These are phyloP conservation scores for Alternaria sp. DNA, from an alignment of 2,329 filamentous ascomycete genomes.

Conservation along the genomic window DNA sequence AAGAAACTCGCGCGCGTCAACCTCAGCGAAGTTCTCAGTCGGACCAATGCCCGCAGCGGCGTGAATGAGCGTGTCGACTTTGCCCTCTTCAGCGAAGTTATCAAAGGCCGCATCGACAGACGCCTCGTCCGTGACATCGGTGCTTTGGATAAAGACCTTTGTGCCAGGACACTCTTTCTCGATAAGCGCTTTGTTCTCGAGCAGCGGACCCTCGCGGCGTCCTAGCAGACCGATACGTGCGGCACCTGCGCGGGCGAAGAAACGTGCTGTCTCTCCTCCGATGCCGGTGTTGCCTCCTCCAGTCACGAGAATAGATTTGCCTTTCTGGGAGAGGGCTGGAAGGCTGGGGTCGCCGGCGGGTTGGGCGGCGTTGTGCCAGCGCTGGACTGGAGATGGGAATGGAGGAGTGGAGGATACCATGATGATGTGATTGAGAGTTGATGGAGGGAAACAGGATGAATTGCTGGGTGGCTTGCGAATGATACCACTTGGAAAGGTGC, in stretches of 20 bases:
- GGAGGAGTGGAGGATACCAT: conserved; percentile 20
- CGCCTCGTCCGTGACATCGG: conserved; percentile 23
- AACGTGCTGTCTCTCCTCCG: conserved; percentile 51
- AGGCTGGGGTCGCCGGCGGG: conserved; percentile 38
- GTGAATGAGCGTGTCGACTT: conserved; percentile 30
- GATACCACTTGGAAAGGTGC: neutral
- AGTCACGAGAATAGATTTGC: conserved; percentile 43
- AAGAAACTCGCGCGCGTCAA: conserved; percentile 14
- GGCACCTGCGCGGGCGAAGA: conserved; percentile 55
- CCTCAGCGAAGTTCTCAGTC: conserved; percentile 2
- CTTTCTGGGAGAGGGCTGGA: conserved; percentile 30
- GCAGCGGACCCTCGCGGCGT: conserved; percentile 43
- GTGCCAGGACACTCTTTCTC: conserved; percentile 18
- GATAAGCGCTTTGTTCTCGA: conserved; percentile 45
- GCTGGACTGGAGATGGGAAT: conserved; percentile 36
- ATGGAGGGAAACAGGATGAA: neutral
- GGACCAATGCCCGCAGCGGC: conserved; percentile 26
- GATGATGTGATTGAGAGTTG: neutral
- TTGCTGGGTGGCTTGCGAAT: neutral
- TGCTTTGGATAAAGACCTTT: conserved; percentile 15
- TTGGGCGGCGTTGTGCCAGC: conserved; percentile 26
- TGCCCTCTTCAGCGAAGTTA: conserved; percentile 12
- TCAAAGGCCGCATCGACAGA: conserved; percentile 28
- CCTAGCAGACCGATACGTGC: conserved; percentile 54
- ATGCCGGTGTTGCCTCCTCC: conserved; percentile 54